A percentile compares a stretch with the other conserved stretches of the same genome.
These are phyloP conservation scores for Litchi chinensis DNA, from an alignment of 345 rosid species.

Conservation along the genomic window DNA sequence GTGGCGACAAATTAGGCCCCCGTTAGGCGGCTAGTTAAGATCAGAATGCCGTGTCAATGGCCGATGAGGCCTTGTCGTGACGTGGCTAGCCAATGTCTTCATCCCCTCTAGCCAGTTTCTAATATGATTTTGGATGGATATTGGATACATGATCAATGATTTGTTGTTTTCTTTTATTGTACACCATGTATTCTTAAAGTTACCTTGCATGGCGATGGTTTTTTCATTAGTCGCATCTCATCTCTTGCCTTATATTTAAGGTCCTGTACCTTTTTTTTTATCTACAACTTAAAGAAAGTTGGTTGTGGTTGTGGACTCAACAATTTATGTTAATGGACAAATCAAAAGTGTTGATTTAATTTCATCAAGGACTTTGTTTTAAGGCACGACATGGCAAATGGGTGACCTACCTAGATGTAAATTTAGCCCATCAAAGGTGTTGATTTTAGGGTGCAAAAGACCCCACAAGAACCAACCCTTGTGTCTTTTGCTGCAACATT, in stretches of 20 bases:
- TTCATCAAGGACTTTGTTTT: neutral
- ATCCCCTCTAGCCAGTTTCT: constrained; percentile 19
- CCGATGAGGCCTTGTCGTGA: constrained; percentile 6
- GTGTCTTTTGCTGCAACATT: constrained; percentile 10
- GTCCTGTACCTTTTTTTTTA: neutral
- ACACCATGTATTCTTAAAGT: constrained; percentile 51
- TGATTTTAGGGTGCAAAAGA: constrained; percentile 9
- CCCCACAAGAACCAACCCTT: constrained; percentile 10
- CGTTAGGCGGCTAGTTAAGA: constrained; percentile 15
- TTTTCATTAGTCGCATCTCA: constrained; percentile 36
- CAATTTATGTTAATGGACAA: neutral
- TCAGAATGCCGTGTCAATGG: constrained; percentile 20
- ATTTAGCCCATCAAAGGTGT: constrained; percentile 7
- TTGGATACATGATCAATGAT: constrained; percentile 20
- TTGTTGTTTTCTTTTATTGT: constrained; percentile 46
- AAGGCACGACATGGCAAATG: neutral
- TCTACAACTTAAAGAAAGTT: neutral
- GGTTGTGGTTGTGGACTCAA: neutral
- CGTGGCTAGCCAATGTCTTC: constrained; percentile 13
- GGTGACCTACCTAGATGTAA: neutral
- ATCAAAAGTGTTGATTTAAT: neutral
- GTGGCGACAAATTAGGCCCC: constrained; percentile 10
- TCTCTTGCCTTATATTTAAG: neutral
- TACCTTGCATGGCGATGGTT: constrained; percentile 44
- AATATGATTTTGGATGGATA: neutral